These are phyloP conservation scores for Fusarium oxysporum DNA, from an alignment of 2,329 filamentous ascomycete species.

Conservation along the genomic window DNA sequence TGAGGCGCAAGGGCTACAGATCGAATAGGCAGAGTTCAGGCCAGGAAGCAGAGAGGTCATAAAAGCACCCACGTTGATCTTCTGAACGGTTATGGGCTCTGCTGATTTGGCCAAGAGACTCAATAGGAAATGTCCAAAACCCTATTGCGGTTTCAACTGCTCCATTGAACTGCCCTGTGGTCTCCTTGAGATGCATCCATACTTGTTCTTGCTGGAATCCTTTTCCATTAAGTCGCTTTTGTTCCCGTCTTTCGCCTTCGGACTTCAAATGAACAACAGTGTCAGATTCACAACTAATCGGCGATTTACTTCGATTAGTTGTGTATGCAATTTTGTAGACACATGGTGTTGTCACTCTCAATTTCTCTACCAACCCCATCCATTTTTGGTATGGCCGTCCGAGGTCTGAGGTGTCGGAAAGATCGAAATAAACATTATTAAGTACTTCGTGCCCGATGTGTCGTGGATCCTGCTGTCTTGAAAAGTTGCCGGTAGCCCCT, in stretches of 20 bases:
- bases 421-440: background rate
- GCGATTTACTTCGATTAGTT: accelerated
- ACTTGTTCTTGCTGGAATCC: accelerated
- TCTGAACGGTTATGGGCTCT: accelerated
- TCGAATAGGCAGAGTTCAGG: background rate
- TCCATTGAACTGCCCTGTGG: background rate
- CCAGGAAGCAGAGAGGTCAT: background rate
- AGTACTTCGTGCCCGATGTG: background rate
- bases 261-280: accelerated
- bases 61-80: accelerated
- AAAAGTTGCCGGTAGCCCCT: accelerated
- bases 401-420: too few relatives aligned
- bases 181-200: background rate
- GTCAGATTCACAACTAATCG: accelerated
- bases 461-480: background rate
- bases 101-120: background rate
- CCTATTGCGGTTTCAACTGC: background rate
- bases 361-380: background rate
- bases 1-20: background rate
- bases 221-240: too few relatives aligned
- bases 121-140: background rate
- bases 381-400: background rate
- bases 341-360: background rate
- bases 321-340: background rate
- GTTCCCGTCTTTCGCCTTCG: background rate